A percentile compares a stretch with the other conserved stretches of the same genome.
Evolutionary conservation across 2,329 filamentous ascomycete genomes (phyloP).

Genomic region (Tolypocladium ophioglossoides): DNA sequence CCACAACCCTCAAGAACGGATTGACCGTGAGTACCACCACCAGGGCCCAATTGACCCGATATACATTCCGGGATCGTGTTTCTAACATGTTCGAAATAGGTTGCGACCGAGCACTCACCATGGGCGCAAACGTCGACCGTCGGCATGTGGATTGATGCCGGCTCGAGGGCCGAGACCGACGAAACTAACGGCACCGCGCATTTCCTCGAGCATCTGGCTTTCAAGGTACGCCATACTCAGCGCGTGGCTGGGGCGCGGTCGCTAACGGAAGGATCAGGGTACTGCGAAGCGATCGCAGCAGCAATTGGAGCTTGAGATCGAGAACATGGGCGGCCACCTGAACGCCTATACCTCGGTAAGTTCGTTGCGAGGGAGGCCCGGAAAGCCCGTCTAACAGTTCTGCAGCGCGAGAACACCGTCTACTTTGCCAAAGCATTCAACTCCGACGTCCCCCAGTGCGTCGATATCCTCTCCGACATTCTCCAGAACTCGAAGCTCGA

Average conservation of each 20-base stretch:
- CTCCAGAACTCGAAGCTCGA: constrained; percentile 99
- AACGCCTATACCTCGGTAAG: constrained; percentile 98
- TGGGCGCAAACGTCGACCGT: constrained; percentile 98
- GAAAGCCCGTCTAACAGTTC: constrained; percentile 14
- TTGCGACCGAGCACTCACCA: constrained; percentile 95
- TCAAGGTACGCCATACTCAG: constrained; percentile 63
- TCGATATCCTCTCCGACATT: constrained; percentile 98
- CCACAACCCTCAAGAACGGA: constrained; percentile 93
- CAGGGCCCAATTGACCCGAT: constrained; percentile 26
- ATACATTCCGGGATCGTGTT: constrained; percentile 7
- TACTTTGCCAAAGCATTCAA: constrained; percentile 99
- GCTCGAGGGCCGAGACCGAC: constrained; percentile 93
- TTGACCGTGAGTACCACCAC: constrained; percentile 61
- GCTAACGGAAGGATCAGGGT: constrained; percentile 43
- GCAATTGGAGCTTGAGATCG: constrained; percentile 97
- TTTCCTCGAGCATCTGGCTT: constrained; percentile 98
- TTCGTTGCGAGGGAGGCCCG: constrained; percentile 17
- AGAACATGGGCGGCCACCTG: constrained; percentile 99
- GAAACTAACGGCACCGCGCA: constrained; percentile 98
- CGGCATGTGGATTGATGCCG: constrained; percentile 98
- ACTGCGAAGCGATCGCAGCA: constrained; percentile 91
- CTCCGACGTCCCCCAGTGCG: constrained; percentile 87
- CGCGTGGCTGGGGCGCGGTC: not conserved
- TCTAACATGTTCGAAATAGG: constrained; percentile 41
- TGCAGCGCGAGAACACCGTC: constrained; percentile 93